These are phyloP conservation scores for Naegleria fowleri DNA, from an alignment of 208 protist genomes.

Conservation along the genomic window DNA sequence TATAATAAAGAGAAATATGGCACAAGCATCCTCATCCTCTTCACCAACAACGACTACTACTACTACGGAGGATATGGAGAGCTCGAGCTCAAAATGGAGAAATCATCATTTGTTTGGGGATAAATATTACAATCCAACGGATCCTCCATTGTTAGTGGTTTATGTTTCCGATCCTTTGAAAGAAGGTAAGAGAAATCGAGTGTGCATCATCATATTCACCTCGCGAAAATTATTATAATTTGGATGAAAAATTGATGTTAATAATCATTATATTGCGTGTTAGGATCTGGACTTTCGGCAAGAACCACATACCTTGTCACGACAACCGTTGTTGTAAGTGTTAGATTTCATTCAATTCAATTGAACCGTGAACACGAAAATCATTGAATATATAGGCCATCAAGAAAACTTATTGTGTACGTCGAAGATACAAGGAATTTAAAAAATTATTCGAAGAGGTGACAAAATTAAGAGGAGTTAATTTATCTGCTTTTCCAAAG, in stretches of 20 bases:
- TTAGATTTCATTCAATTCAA: neutral
- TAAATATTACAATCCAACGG: neutral
- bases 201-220: no score
- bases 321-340: neutral
- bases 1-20: no score
- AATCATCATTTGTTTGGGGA: neutral
- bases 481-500: neutral
- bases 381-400: neutral
- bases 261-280: no score
- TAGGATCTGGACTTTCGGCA: neutral
- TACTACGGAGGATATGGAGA: no score
- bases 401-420: neutral
- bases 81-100: neutral
- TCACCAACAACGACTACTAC: no score
- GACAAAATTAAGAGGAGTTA: neutral
- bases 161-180: neutral
- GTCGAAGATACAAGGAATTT: neutral
- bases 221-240: no score
- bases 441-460: slow-evolving; percentile 8
- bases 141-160: neutral
- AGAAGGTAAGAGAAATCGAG: neutral
- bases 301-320: neutral
- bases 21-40: no score
- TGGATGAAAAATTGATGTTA: no score
- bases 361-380: no score